phyloP scores from a whole-genome alignment of 2,329 filamentous ascomycete genomes.

The Tothia fuscella region DNA sequence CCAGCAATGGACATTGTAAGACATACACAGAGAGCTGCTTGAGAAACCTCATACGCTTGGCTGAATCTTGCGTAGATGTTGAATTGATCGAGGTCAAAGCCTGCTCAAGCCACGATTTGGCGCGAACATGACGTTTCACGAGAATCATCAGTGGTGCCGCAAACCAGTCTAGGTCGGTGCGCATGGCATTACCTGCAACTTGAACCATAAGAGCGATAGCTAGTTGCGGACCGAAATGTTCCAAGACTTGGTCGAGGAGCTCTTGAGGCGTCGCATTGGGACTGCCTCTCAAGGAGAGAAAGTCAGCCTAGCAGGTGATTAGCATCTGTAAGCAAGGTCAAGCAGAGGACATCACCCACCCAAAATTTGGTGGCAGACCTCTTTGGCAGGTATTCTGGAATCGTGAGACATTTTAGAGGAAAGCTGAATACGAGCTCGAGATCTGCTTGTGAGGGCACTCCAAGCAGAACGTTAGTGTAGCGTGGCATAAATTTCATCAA shows the following conservation, averaged over 20 bases:
- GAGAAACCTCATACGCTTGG: not conserved
- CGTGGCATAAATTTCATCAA: conserved; percentile 10
- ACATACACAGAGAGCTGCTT: not conserved
- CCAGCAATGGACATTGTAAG: not conserved
- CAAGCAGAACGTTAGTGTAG: conserved; percentile 7
- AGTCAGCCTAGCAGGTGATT: conserved; percentile 6
- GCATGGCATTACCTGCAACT: conserved; percentile 54
- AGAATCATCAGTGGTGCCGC: conserved; percentile 4
- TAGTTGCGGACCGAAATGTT: conserved; percentile 50
- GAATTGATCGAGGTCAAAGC: not conserved
- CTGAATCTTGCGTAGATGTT: not conserved
- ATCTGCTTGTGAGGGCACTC: conserved; percentile 44
- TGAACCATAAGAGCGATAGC: conserved; percentile 49
- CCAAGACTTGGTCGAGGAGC: conserved; percentile 36
- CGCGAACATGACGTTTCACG: conserved; percentile 35
- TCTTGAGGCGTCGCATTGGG: conserved; percentile 13
- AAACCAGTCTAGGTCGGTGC: conserved; percentile 61
- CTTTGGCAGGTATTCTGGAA: conserved; percentile 64
- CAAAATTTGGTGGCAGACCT: conserved; percentile 63
- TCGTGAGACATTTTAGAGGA: conserved; percentile 55
- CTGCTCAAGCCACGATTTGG: conserved; percentile 41
- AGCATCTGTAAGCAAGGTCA: not conserved
- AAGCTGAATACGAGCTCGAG: conserved; percentile 61
- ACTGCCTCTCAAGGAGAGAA: not conserved
- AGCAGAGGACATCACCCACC: conserved; percentile 35